These are phyloP conservation scores for Talaromyces sp. DNA, from an alignment of 2,329 filamentous ascomycete genomes.

Conservation along the genomic window DNA sequence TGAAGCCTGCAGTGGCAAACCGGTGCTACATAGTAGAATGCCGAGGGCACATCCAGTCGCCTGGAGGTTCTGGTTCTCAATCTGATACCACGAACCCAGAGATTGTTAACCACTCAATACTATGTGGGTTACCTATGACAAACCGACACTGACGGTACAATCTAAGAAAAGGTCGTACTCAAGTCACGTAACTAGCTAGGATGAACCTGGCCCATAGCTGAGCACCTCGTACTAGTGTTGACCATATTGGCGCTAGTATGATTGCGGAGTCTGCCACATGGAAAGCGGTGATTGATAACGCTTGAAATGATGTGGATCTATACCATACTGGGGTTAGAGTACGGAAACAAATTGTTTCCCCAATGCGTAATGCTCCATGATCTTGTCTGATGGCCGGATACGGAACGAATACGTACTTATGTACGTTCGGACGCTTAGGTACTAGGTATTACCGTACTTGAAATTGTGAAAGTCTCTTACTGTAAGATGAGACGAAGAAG, in stretches of 20 bases:
- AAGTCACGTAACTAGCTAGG: not conserved
- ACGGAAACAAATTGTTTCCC: not conserved
- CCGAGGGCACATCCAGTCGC: not conserved
- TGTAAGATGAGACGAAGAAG: not conserved
- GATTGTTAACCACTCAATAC: not conserved
- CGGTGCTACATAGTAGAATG: not conserved
- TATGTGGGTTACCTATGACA: not conserved
- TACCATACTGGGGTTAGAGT: not conserved
- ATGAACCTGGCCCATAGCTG: not conserved
- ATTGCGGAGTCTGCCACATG: constrained; percentile 7
- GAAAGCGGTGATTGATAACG: not conserved
- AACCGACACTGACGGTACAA: not conserved
- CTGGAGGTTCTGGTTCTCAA: not conserved
- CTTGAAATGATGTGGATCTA: not conserved
- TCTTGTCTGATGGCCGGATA: not conserved
- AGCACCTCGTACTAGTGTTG: not conserved
- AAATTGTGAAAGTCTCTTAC: not conserved
- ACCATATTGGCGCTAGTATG: not conserved
- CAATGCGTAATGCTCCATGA: not conserved
- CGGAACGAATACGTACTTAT: not conserved
- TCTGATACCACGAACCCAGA: not conserved
- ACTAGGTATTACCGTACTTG: not conserved
- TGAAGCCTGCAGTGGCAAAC: not conserved
- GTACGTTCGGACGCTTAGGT: not conserved
- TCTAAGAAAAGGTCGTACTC: not conserved